Base-by-base conservation (phyloP, 2,329 filamentous ascomycete genomes). In the Aspergillus felis region DNA sequence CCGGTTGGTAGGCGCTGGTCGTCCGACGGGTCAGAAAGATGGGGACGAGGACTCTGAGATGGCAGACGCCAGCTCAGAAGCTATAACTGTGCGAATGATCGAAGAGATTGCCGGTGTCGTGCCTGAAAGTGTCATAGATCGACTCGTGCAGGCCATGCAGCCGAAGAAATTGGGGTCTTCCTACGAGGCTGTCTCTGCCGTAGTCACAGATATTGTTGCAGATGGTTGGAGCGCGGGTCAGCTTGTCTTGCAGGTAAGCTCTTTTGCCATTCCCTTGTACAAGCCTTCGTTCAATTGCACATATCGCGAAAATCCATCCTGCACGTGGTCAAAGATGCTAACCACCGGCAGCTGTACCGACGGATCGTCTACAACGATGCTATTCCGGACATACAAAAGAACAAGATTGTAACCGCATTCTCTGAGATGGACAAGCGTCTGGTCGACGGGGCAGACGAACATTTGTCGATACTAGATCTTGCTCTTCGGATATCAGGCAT, bases 41-140 rank as follows among this genome's bases (percentile, higher is more conserved):
- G 73, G 64, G 1, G 79, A 80, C n/a, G 81, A 76, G 1, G 85
- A 84, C 50, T 83, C 85, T 54, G 82, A 84, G 46, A 87, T 89
- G 78, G 84, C 70, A 2, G 83, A 84, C 64, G 82, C 79, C 9
- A 76, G 79, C 51, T 63, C 66, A 7, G 66, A 68, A 44, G 62
- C 79, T 12, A 85, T 97, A 50, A 93, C 92, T 0, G 83, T 92
- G 41, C 85, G 85, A 66, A 90, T 86, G 53, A 85, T 99, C 50
- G 91, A 97, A 71, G 94, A 99, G 67, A 99, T 99, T 71, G 93
- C 94, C 0, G 94, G 95, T 55, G 91, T 97, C 2, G 92, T 99
- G 64, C 94, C 95, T 0, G 82, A 87, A 14, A 66, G 73, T 10
- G 90, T 91, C 1, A 85, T 99, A 51, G 83, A 89, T 55, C 76